Conservation (phyloP, 306 rosid species). For the Abrus pulchellus region DNA sequence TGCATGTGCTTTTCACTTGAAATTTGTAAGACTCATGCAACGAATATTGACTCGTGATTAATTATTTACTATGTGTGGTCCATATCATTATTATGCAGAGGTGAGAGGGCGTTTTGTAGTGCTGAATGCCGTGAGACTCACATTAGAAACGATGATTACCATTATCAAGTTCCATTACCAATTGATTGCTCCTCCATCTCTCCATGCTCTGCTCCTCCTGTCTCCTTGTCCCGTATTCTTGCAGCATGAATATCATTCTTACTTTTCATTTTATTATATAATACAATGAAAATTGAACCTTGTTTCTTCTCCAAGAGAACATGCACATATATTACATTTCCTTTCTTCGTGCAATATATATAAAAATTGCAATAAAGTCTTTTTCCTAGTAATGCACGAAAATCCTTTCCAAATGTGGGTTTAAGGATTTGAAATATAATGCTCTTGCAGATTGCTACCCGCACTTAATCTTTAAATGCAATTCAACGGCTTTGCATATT, state of each 20-base stretch:
- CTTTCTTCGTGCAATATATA: no score
- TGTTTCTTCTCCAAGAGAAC: not conserved
- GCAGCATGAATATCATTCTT: slow-evolving; percentile 55
- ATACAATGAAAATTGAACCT: not conserved
- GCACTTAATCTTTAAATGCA: no score
- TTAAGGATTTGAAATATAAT: no score
- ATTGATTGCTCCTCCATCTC: slow-evolving; percentile 56
- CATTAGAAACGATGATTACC: slow-evolving; percentile 60
- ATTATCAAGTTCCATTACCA: slow-evolving; percentile 50
- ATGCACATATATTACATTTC: not conserved
- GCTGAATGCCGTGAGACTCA: slow-evolving; percentile 70
- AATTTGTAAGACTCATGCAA: not conserved
- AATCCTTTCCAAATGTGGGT: no score
- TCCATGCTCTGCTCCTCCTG: slow-evolving; percentile 63
- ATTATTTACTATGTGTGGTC: slow-evolving; percentile 12
- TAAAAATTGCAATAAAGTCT: no score
- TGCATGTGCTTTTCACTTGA: not conserved
- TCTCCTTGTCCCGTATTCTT: slow-evolving; percentile 59
- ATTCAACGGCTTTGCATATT: no score
- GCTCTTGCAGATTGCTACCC: no score
- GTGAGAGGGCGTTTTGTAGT: slow-evolving; percentile 81
- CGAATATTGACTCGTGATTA: not conserved
- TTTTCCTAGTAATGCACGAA: no score
- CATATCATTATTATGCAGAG: slow-evolving; percentile 52
- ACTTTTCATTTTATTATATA: not conserved